Percentiles rank a stretch among this genome's conserved stretches.
Evolutionary conservation across 2,329 filamentous ascomycete species (phyloP).

Genomic region (Cordyceps javanica): DNA sequence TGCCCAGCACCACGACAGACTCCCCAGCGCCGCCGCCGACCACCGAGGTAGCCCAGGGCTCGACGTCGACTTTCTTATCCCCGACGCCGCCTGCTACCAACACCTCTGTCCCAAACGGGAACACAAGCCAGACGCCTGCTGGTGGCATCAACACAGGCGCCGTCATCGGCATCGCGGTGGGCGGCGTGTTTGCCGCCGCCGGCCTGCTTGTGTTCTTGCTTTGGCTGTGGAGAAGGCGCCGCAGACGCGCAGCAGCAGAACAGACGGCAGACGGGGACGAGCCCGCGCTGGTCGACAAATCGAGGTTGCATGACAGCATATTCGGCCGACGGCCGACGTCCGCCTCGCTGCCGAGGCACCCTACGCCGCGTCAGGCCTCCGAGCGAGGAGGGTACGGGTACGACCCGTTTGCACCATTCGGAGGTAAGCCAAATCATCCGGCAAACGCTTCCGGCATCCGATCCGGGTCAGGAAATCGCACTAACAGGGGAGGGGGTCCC

Average conservation of each 20-base stretch:
- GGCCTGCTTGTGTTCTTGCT: conserved; percentile 24
- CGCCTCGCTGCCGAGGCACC: background rate
- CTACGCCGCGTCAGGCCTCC: background rate
- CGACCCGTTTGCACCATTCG: conserved; percentile 39
- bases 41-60: background rate
- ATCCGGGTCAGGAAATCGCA: too few species aligned
- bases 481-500: too few species aligned
- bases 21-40: conserved; percentile 8
- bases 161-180: conserved; percentile 20
- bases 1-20: conserved; percentile 21
- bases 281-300: background rate
- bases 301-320: conserved; percentile 3
- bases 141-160: background rate
- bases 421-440: conserved; percentile 28
- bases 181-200: conserved; percentile 29
- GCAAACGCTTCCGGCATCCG: too few species aligned
- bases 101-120: background rate
- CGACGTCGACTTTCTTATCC: background rate
- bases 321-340: conserved; percentile 3
- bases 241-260: background rate
- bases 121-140: background rate
- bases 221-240: conserved; percentile 15
- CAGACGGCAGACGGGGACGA: background rate
- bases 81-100: background rate
- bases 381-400: conserved; percentile 1